Evolutionary conservation across 768 basidiomycete genomes (phyloP), one percentile per base, ranked within the genome.

Genomic region (Phlegmacium glaucopus): DNA sequence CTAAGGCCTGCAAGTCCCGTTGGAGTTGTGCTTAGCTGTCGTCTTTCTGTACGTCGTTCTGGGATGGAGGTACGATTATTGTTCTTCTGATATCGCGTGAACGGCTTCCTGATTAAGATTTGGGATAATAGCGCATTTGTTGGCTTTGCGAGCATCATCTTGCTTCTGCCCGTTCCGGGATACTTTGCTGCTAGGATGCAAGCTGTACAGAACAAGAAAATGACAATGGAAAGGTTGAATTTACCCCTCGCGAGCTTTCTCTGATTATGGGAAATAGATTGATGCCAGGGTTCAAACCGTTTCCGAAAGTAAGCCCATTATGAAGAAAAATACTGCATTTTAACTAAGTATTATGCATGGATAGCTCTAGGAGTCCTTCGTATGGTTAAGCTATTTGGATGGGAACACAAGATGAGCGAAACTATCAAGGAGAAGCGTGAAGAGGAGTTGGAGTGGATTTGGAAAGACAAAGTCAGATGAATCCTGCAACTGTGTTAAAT

Each of bases 341-440:
- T 41, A 16, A 16, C 17, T 25, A 12, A 17, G 38, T 28, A 1
- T 28, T 13, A 5, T 22, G 22, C 5, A 15, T 62, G 32, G 17
- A 4, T 43, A 82, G 82, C 71, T 4, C 68, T 82, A 57, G 76
- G 74, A 45, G 76, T 80, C 15, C 61, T 86, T 11, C 76, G 84
- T n/a, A 85, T 87, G 80, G 69, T 86, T 59, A 89, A 89, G 61
- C 66, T 88, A 34, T 88, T 89, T 54, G 87, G 75, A 11, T 78
- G 87, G 76, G 76, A 84, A 70, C 74, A 75, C 44, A 74, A 79
- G 39, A 77, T 85, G 62, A 70, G 74, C 35, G 62, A 73, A 5
- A 70, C 69, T 39, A 68, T 91, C 32, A 64, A 68, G 9, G 72
- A 73, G 38, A 81, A 82, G 54, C 75, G 87, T 49, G 79, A 85